Base-by-base conservation (phyloP, 2,329 filamentous ascomycete species). In the Myriosclerotinia duriaeana region DNA sequence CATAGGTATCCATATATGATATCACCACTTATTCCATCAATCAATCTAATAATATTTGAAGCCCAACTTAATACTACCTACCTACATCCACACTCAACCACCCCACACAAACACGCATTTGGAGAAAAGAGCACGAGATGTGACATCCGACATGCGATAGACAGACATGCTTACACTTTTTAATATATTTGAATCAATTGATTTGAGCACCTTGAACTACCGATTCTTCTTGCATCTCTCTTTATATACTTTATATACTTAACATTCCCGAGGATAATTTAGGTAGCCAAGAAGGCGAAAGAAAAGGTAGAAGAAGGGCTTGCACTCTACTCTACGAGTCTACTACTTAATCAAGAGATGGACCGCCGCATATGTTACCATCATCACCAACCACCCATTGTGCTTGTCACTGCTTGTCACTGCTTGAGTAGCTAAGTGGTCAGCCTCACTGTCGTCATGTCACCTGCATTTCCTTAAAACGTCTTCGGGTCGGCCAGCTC, bases 361-460 rank as follows among this genome's bases (percentile, higher is more conserved):
- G 48, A 59, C 20, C 36, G 9, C n/a, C 22, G 54, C 38, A 17
- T 7, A 30, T 59, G 26, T 22, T 36, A 22, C 15, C 6, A 50
- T 50, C 20, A 60, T 26, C 30, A 60, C 20, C 20, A 20, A 52
- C 5, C 22, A 44, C 26, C 12, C n/a, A 50, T n/a, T 17, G 17
- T 46, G 5, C 22, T n/a, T n/a, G n/a, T n/a, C n/a, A n/a, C n/a
- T n/a, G n/a, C n/a, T n/a, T n/a, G n/a, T n/a, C n/a, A n/a, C n/a
- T n/a, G n/a, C n/a, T 22, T 50, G 17, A 22, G 11, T 50, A 20
- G 26, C 12, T 26, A 38, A 20, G 20, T 60, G 20, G 58, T 3
- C 30, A 60, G 58, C 58, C 58, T 50, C 8, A 5, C n/a, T 50
- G 34, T 38, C 44, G 14, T 60, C 44, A 26, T 22, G 44, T 60